Base-by-base conservation (phyloP, 768 basidiomycete species). In the Tulasnella sp. region DNA sequence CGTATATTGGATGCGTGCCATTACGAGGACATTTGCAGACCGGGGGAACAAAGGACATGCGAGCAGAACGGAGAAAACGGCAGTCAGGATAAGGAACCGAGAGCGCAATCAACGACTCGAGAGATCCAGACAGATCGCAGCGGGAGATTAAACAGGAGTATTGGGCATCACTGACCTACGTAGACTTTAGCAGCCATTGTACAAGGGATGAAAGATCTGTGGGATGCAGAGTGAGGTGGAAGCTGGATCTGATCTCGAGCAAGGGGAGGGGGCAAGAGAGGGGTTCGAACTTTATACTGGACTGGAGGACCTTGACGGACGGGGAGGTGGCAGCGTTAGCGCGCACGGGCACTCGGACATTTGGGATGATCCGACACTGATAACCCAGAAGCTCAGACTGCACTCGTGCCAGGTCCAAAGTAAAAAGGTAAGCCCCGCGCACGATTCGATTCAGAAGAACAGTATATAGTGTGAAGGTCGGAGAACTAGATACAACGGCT, bases 151-250 rank as follows among this genome's bases (percentile, higher is more conserved):
- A 79, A 44, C 37, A 61, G 39, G 48, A n/a, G 40, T 18, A 51
- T 5, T 29, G 71, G 37, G 35, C 40, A 29, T 23, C 90, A 95
- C 93, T 91, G 89, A 95, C 93, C 93, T 89, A 95, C 93, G 86
- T 95, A 95, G 84, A 95, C 89, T 87, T 95, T 95, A 83, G 91
- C 87, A 85, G 91, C 89, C 91, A 92, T 92, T 57, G 69, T 18
- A 42, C n/a, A 61, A 44, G 55, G 57, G 75, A 15, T 57, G 74
- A 39, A 29, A 32, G 70, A 32, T 57, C 46, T 39, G 35, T 5
- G 13, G 55, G 55, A 61, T 77, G 42, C 67, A 44, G 77, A 73
- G 77, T n/a, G 42, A 55, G 42, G 77, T 32, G 76, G 13, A 40
- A 72, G 55, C 69, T 55, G 61, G 72, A 55, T 57, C 78, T 39